phyloP scores from a whole-genome alignment of 225 moss, liverwort and hornwort genomes.

The Pleurozium schreberi region DNA sequence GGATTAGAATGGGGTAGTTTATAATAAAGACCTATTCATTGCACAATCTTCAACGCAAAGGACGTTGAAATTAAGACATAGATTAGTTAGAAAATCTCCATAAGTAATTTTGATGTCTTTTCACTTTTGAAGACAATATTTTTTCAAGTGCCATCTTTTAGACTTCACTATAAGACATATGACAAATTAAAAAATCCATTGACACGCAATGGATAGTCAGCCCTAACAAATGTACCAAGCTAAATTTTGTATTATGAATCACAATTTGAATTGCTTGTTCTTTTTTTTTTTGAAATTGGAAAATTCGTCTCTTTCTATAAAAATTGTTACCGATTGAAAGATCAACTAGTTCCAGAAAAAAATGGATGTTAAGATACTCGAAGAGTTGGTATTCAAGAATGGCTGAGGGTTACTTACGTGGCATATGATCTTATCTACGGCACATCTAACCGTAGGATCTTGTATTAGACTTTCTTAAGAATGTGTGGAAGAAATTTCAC shows the following conservation, averaged over 20 bases:
- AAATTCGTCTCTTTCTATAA: too few relatives aligned
- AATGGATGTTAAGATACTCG: background rate
- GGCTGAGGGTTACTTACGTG: background rate
- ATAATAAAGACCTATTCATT: background rate
- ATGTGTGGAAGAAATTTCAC: too few relatives aligned
- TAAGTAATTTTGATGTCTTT: too few relatives aligned
- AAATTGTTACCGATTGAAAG: too few relatives aligned
- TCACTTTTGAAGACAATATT: background rate
- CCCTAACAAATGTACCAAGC: background rate
- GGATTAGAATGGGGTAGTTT: background rate
- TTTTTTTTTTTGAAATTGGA: too few relatives aligned
- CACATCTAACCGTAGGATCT: too few relatives aligned
- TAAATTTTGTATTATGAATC: background rate
- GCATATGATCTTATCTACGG: too few relatives aligned
- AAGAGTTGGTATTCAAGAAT: background rate
- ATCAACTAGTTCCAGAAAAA: rapidly evolving
- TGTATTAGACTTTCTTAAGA: too few relatives aligned
- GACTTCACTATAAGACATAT: background rate
- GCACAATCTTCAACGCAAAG: background rate
- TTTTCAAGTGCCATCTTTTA: background rate
- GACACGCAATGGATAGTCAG: too few relatives aligned
- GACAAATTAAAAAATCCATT: background rate
- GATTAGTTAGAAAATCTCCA: background rate
- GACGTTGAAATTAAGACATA: background rate
- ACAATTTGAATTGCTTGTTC: background rate